Evolutionary conservation across 352 stramenopile species (phyloP).

Genomic region (Halophytophthora batemanensis): DNA sequence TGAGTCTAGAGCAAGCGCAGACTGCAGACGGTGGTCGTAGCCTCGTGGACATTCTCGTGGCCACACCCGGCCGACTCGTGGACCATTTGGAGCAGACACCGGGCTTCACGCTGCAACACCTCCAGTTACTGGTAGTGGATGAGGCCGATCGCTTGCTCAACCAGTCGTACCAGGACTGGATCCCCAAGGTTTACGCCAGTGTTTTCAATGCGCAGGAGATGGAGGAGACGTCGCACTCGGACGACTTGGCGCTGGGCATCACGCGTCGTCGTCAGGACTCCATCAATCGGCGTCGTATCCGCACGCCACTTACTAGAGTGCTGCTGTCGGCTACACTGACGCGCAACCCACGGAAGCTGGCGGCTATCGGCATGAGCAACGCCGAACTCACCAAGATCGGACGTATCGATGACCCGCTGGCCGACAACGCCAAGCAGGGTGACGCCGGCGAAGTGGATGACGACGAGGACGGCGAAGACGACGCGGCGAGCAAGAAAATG

Average conservation of each 20-base stretch:
- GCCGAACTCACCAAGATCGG: constrained; percentile 92
- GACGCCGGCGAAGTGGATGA: constrained; percentile 31
- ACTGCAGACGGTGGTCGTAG: constrained; percentile 62
- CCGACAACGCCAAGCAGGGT: constrained; percentile 61
- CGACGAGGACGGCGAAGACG: constrained; percentile 21
- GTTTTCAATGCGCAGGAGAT: constrained; percentile 71
- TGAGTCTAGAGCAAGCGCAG: constrained; percentile 5
- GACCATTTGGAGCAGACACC: constrained; percentile 96
- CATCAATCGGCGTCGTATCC: constrained; percentile 77
- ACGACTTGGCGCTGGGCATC: constrained; percentile 20
- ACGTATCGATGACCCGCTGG: constrained; percentile 52
- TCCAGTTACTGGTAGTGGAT: constrained; percentile 97
- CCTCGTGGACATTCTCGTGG: constrained; percentile 95
- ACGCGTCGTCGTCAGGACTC: constrained; percentile 72
- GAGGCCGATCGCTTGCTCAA: constrained; percentile 97
- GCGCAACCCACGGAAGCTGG: constrained; percentile 95
- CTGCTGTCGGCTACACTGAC: constrained; percentile 98
- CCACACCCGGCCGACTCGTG: constrained; percentile 95
- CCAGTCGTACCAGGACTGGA: constrained; percentile 98
- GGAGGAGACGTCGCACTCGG: constrained; percentile 16
- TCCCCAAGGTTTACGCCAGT: constrained; percentile 89
- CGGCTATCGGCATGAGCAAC: constrained; percentile 92
- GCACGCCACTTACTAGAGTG: constrained; percentile 91
- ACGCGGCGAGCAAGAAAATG: constrained; percentile 36
- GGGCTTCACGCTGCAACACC: constrained; percentile 97